These are phyloP conservation scores for Leucogyrophana mollusca DNA, from an alignment of 768 basidiomycete genomes.

Conservation along the genomic window DNA sequence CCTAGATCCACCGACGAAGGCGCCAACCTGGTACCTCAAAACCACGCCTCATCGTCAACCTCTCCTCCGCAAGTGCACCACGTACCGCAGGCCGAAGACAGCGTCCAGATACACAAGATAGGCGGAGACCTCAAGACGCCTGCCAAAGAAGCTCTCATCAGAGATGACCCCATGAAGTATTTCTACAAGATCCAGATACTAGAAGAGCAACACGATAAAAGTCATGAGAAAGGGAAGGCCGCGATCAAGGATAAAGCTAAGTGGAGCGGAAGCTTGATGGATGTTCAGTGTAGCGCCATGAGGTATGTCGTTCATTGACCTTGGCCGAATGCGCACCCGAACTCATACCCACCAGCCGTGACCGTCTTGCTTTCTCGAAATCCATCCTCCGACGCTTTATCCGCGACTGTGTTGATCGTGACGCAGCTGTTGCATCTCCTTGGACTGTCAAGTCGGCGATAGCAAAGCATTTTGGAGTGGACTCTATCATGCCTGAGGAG, in stretches of 20 bases:
- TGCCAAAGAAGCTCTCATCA: conserved; percentile 62
- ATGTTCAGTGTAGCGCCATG: conserved; percentile 78
- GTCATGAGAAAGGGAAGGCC: conserved; percentile 57
- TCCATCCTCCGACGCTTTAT: conserved; percentile 96
- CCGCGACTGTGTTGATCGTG: conserved; percentile 91
- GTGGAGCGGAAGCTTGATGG: conserved; percentile 76
- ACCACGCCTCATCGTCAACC: conserved; percentile 40
- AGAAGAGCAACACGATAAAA: conserved; percentile 71
- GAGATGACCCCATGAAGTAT: conserved; percentile 82
- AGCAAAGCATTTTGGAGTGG: conserved; percentile 82
- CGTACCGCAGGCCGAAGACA: conserved; percentile 47
- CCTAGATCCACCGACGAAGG: conserved; percentile 49
- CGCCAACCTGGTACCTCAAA: conserved; percentile 31
- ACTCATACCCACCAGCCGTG: conserved; percentile 58
- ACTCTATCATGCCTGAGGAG: conserved; percentile 83
- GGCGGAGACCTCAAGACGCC: conserved; percentile 79
- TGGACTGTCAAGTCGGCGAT: conserved; percentile 92
- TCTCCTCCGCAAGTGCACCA: conserved; percentile 39
- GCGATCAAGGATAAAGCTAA: conserved; percentile 59
- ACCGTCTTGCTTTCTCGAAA: conserved; percentile 94
- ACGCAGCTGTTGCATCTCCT: conserved; percentile 88
- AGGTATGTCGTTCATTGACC: conserved; percentile 50
- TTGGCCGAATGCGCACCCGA: neutral
- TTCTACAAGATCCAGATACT: conserved; percentile 86
- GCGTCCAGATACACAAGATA: conserved; percentile 60